phyloP scores from a whole-genome alignment of 306 rosid species.

The Lotus japonicus region DNA sequence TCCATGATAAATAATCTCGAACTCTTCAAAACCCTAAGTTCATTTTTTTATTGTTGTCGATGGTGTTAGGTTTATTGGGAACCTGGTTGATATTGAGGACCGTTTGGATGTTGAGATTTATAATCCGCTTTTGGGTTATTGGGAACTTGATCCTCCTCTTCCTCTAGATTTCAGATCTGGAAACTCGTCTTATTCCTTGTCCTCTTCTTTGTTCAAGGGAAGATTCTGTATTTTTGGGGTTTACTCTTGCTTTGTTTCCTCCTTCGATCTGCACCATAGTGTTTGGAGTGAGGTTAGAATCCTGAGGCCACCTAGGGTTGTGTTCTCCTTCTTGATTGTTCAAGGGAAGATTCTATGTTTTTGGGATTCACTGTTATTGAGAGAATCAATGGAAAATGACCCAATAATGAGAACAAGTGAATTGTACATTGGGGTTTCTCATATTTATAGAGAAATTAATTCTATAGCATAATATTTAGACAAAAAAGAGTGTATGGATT shows the following conservation, averaged over 20 bases:
- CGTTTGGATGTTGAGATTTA: slow-evolving; percentile 67
- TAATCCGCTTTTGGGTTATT: slow-evolving; percentile 39
- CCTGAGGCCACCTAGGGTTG: slow-evolving; percentile 61
- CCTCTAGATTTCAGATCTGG: slow-evolving; percentile 70
- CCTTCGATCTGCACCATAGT: slow-evolving; percentile 40
- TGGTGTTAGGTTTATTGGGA: slow-evolving; percentile 73
- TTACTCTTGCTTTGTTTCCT: slow-evolving; percentile 58
- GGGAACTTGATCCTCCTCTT: slow-evolving; percentile 66
- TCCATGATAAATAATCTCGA: too few species aligned
- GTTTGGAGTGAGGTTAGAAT: slow-evolving; percentile 66
- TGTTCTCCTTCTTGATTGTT: slow-evolving; percentile 65
- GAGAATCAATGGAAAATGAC: too few species aligned
- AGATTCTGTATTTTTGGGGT: slow-evolving; percentile 61
- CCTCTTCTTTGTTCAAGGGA: slow-evolving; percentile 54
- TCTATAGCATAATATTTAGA: too few species aligned
- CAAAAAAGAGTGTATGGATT: too few species aligned
- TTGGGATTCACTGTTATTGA: too few species aligned
- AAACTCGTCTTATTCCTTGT: slow-evolving; percentile 57
- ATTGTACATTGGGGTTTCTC: too few species aligned
- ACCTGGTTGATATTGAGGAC: slow-evolving; percentile 74
- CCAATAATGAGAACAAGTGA: too few species aligned
- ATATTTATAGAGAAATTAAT: too few species aligned
- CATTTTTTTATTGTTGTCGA: slow-evolving; percentile 66
- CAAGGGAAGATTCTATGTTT: too few species aligned
- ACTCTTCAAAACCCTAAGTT: too few species aligned